Percentiles rank a stretch among this genome's conserved stretches.
phyloP scores from a whole-genome alignment of 2,329 filamentous ascomycete genomes.

The Colletotrichum sidae region DNA sequence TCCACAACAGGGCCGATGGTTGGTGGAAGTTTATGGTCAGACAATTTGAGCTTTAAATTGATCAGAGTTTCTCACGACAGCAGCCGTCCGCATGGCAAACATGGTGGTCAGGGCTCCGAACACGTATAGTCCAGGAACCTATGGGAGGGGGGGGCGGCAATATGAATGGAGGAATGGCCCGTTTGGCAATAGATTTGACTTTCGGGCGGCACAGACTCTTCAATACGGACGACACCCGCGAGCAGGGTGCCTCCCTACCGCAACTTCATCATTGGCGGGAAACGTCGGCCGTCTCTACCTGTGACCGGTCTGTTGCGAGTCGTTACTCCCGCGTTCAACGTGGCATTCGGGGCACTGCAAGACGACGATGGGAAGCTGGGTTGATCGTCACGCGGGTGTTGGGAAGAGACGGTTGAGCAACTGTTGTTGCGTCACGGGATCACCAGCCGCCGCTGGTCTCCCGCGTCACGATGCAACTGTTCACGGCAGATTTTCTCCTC shows the following conservation, averaged over 20 bases:
- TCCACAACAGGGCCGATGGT: slow-evolving; percentile 12
- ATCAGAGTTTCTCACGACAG: slow-evolving; percentile 21
- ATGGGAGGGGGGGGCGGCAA: slow-evolving; percentile 15
- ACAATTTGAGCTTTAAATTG: slow-evolving; percentile 27
- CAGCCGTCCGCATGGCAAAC: background rate
- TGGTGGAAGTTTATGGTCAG: slow-evolving; percentile 34
- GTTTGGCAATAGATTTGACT: slow-evolving; percentile 19
- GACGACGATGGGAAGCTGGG: background rate
- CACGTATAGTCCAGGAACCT: slow-evolving; percentile 21
- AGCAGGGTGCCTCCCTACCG: background rate
- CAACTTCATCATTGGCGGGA: slow-evolving; percentile 7
- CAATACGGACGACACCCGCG: slow-evolving; percentile 7
- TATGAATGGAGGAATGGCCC: background rate
- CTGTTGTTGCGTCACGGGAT: background rate
- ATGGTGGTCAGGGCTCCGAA: slow-evolving; percentile 3
- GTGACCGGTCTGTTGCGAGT: background rate
- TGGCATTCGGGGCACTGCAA: background rate
- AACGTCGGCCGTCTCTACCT: background rate
- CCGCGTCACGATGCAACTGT: background rate
- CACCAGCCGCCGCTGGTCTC: background rate
- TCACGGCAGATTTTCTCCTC: slow-evolving; percentile 14
- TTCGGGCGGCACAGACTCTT: slow-evolving; percentile 1
- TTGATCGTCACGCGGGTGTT: slow-evolving; percentile 5
- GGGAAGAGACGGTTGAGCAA: slow-evolving; percentile 3
- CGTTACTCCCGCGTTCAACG: background rate